phyloP scores from a whole-genome alignment of 139 green algal genomes.

The Picochlorum sp. region DNA sequence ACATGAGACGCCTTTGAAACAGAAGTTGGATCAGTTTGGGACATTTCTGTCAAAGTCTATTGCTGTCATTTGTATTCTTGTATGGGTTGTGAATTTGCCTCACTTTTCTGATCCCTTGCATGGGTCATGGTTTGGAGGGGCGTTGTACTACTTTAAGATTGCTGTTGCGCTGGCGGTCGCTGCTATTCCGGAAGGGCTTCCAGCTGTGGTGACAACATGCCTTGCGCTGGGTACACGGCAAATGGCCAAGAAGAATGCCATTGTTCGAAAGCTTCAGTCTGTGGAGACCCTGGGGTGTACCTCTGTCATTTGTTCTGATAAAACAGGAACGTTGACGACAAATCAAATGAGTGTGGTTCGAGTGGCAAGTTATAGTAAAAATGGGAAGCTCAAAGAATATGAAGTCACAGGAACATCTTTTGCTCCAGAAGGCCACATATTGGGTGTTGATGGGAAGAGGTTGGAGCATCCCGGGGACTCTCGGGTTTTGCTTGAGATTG shows the following conservation, averaged over 20 bases:
- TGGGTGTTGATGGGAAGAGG: constrained; percentile 31
- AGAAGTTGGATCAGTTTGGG: constrained; percentile 96
- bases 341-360: constrained; percentile 77
- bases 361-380: constrained; percentile 26
- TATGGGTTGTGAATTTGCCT: constrained; percentile 98
- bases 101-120: constrained; percentile 82
- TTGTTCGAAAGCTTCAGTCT: constrained; percentile 79
- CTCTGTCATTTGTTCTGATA: constrained; percentile 94
- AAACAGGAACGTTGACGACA: constrained; percentile 90
- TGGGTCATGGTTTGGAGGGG: constrained; percentile 51
- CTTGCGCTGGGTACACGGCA: constrained; percentile 94
- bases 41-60: constrained; percentile 83
- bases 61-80: constrained; percentile 80
- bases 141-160: constrained; percentile 94
- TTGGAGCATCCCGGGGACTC: constrained; percentile 49
- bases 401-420: constrained; percentile 67
- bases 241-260: constrained; percentile 75
- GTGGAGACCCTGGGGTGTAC: constrained; percentile 98
- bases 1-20: constrained; percentile 94
- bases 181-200: constrained; percentile 96
- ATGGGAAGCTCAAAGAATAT: constrained; percentile 27
- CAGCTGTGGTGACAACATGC: constrained; percentile 98
- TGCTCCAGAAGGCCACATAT: constrained; percentile 56
- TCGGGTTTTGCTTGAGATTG: constrained; percentile 43
- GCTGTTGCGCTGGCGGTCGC: constrained; percentile 90